Conservation (phyloP, 768 basidiomycete species). For the Russula sp. region DNA sequence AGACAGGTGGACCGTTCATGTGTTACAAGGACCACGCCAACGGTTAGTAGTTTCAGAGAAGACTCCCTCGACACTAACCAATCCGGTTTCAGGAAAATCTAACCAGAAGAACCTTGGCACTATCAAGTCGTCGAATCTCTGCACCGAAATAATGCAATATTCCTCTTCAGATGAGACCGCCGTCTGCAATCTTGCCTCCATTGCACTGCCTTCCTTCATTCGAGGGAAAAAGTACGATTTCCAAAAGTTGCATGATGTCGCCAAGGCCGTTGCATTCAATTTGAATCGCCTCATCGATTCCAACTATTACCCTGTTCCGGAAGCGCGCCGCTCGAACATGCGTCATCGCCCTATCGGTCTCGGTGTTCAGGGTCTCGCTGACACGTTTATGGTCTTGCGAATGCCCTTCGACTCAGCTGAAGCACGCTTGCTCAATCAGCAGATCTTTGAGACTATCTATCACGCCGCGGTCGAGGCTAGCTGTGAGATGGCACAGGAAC, state of each 20-base stretch:
- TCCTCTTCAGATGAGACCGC: conserved; percentile 95
- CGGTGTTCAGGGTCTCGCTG: conserved; percentile 96
- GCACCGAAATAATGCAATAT: conserved; percentile 99
- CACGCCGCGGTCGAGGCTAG: conserved; percentile 90
- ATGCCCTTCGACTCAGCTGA: conserved; percentile 91
- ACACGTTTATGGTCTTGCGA: conserved; percentile 94
- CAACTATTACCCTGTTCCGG: conserved; percentile 93
- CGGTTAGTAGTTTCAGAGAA: conserved; percentile 43
- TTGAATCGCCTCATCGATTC: conserved; percentile 90
- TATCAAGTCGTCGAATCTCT: conserved; percentile 98
- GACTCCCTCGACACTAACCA: not conserved
- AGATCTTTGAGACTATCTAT: conserved; percentile 99
- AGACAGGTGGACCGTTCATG: conserved; percentile 99
- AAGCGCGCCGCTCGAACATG: conserved; percentile 89
- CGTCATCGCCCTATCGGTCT: conserved; percentile 96
- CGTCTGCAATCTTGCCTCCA: conserved; percentile 96
- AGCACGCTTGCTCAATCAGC: conserved; percentile 82
- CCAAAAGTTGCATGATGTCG: conserved; percentile 87
- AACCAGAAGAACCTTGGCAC: conserved; percentile 98
- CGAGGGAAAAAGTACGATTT: conserved; percentile 82
- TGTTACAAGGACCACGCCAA: conserved; percentile 97
- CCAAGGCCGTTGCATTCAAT: conserved; percentile 89
- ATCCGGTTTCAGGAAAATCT: conserved; percentile 62
- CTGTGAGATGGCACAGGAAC: conserved; percentile 70
- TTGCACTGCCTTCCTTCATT: conserved; percentile 91